Percentiles rank a stretch among this genome's conserved stretches.
phyloP scores from a whole-genome alignment of 495 filamentous ascomycete species.

The Lasiosphaeria miniovina region DNA sequence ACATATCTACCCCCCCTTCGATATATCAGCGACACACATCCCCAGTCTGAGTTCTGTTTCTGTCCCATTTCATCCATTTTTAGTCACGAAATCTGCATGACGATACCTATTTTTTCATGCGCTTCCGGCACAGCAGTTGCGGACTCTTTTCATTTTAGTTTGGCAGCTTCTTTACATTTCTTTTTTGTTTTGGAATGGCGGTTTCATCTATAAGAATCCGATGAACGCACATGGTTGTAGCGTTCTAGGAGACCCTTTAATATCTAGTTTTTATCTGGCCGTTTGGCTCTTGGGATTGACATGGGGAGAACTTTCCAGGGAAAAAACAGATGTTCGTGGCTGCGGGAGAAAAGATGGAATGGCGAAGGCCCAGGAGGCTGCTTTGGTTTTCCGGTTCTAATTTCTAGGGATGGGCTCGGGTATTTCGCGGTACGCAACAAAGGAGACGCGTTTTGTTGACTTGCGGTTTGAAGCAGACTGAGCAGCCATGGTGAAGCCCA shows the following conservation, averaged over 20 bases:
- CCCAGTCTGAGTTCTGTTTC: slow-evolving; percentile 29
- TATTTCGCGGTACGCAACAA: slow-evolving; percentile 1
- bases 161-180: slow-evolving; percentile 12
- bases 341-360: slow-evolving; percentile 39
- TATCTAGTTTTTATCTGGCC: slow-evolving; percentile 30
- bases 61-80: slow-evolving; percentile 44
- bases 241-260: slow-evolving; percentile 27
- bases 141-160: slow-evolving; percentile 23
- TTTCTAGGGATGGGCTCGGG: slow-evolving; percentile 19
- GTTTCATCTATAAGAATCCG: slow-evolving; percentile 21
- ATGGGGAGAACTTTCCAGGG: slow-evolving; percentile 12
- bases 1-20: slow-evolving; percentile 26
- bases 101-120: slow-evolving; percentile 48
- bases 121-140: slow-evolving; percentile 53
- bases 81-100: slow-evolving; percentile 52
- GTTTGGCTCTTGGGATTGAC: slow-evolving; percentile 7
- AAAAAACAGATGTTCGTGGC: slow-evolving; percentile 32
- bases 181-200: slow-evolving; percentile 16
- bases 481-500: neutral
- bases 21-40: slow-evolving; percentile 26
- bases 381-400: slow-evolving; percentile 41
- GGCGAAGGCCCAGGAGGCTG: slow-evolving; percentile 48
- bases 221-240: slow-evolving; percentile 17
- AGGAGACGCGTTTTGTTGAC: neutral
- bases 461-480: slow-evolving; percentile 1